Evolutionary conservation across 1,284 basidiomycete genomes (phyloP), one percentile per base, ranked within the genome.

Genomic region (Apiotrichum akiyoshidainum): DNA sequence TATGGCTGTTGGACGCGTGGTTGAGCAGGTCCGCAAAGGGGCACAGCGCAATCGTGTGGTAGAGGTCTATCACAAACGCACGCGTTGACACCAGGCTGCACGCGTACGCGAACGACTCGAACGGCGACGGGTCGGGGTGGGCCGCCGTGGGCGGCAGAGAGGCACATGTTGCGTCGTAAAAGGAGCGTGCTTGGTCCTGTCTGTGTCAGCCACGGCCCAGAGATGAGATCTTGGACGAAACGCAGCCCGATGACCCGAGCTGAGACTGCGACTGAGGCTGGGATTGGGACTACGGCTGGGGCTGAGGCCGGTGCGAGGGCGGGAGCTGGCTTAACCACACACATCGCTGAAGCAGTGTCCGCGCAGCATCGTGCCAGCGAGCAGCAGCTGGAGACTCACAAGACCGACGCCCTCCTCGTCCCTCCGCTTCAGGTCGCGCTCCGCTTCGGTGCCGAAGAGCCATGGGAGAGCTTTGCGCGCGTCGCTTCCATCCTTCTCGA

Each of bases 1-100:
- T 72, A 46, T 73, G 67, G 1, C 63, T 51, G 11, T 11, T 39
- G 11, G 45, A 17, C 1, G 42, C 55, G 58, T 96, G 92, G 75
- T 96, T 94, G 79, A 95, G 91, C 84, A 86, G 83, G 76, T 95
- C 92, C 33, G 92, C 91, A 60, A 94, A 84, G 1, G 92, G 92
- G 14, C 93, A 90, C 84, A 97, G 88, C 1, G 88, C 84, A 21
- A 93, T 80, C 1, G 86, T 86, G 74, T 94, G 90, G 73, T 86
- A 93, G 5, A 86, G 82, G 73, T 96, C 92, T 54, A 94, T 85
- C 54, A 90, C 79, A 78, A 97, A 97, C 0, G 92, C 88, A 42
- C 92, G 83, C 4, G 91, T 91, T 12, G 87, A 88, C 44, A 94
- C 89, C 33, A 95, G 83, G 5, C 86, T 83, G 77, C 87, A 94